Evolutionary conservation across 768 basidiomycete species (phyloP).

Genomic region (Macrocybe gigantea): DNA sequence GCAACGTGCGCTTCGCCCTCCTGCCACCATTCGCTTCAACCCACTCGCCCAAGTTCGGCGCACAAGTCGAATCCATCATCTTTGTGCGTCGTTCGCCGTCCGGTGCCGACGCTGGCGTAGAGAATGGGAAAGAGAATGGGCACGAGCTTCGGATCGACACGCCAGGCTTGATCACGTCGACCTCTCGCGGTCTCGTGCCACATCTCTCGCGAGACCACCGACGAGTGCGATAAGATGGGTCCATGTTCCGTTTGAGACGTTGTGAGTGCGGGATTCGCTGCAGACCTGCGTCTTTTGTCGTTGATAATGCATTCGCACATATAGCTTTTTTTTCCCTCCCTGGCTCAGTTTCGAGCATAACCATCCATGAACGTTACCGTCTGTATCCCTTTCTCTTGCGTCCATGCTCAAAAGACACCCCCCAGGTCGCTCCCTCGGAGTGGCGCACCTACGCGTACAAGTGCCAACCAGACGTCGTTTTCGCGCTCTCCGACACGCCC

Average conservation of each 20-base stretch:
- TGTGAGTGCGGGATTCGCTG: slow-evolving; percentile 43
- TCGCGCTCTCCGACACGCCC: slow-evolving; percentile 68
- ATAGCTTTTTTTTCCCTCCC: slow-evolving; percentile 53
- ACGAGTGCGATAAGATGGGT: slow-evolving; percentile 55
- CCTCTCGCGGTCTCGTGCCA: slow-evolving; percentile 69
- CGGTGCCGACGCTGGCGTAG: too few species aligned
- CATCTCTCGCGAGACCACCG: slow-evolving; percentile 66
- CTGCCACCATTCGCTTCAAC: too few species aligned
- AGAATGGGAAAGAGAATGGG: too few species aligned
- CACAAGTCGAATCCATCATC: too few species aligned
- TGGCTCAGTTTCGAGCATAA: slow-evolving; percentile 48
- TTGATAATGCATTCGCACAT: slow-evolving; percentile 3
- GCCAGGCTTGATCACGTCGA: slow-evolving; percentile 54
- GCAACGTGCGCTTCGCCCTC: too few species aligned
- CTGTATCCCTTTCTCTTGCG: slow-evolving; percentile 45
- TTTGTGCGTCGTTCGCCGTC: too few species aligned
- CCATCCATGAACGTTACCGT: slow-evolving; percentile 53
- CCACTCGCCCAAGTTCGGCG: too few species aligned
- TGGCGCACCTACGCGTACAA: slow-evolving; percentile 51
- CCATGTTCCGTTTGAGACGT: slow-evolving; percentile 73
- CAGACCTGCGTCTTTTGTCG: slow-evolving; percentile 1
- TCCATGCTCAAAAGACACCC: slow-evolving; percentile 59
- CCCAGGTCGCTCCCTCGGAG: slow-evolving; percentile 53
- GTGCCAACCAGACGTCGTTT: slow-evolving; percentile 62
- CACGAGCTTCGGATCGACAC: slow-evolving; percentile 34